Evolutionary conservation across 2,329 filamentous ascomycete genomes (phyloP).

Genomic region (Trichoderma guizhouense): DNA sequence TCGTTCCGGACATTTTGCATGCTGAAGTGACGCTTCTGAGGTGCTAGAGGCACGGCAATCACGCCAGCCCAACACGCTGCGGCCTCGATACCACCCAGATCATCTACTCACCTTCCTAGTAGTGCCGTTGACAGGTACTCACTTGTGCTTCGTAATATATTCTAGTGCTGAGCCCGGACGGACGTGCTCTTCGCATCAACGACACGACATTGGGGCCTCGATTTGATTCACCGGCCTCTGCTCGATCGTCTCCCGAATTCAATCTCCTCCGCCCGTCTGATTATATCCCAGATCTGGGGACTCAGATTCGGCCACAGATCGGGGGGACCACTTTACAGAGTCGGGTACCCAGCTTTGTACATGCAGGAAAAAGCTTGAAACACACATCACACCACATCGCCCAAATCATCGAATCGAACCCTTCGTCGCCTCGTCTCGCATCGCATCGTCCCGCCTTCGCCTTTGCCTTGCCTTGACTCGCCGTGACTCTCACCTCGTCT

Average conservation of each 20-base stretch:
- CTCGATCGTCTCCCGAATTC: neutral
- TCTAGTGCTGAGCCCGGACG: neutral
- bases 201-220: neutral
- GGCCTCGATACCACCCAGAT: constrained; percentile 5
- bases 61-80: constrained; percentile 4
- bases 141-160: neutral
- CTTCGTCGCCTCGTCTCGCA: neutral
- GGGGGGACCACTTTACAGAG: constrained; percentile 1
- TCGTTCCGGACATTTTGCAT: constrained; percentile 12
- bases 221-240: neutral
- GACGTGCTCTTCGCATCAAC: neutral
- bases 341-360: neutral
- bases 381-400: neutral
- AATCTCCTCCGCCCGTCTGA: neutral
- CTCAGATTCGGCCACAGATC: neutral
- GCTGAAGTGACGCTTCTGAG: constrained; percentile 14
- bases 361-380: neutral
- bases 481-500: neutral
- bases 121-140: neutral
- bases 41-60: neutral
- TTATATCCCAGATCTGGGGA: neutral
- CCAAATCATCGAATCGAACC: neutral
- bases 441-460: neutral
- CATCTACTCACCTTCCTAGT: neutral
- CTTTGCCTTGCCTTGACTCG: neutral